Percentiles rank a stretch among this genome's conserved stretches.
Conservation (phyloP, 2,329 filamentous ascomycete species). For the Ophiostoma fasciatum region DNA sequence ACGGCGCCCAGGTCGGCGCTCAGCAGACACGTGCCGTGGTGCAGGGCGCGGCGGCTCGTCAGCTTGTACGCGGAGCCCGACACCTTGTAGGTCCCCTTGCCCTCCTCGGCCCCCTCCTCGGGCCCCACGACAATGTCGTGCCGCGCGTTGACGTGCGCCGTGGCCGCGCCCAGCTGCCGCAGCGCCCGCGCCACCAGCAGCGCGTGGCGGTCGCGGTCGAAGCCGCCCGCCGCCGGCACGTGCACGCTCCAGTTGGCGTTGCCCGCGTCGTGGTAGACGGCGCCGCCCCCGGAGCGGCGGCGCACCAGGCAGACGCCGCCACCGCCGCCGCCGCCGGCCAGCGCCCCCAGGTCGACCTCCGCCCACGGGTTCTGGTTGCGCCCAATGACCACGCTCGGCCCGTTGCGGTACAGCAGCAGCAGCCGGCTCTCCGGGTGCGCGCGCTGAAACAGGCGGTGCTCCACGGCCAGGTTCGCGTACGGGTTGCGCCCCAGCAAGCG, state of each 20-base stretch:
- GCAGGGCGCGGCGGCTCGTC: constrained; percentile 60
- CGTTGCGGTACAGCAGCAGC: constrained; percentile 78
- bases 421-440: constrained; percentile 58
- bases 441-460: constrained; percentile 73
- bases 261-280: constrained; percentile 85
- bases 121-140: constrained; percentile 79
- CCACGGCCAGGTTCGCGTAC: constrained; percentile 82
- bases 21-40: constrained; percentile 85
- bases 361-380: constrained; percentile 97
- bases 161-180: constrained; percentile 44
- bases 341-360: constrained; percentile 65
- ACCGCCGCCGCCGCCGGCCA: constrained; percentile 8
- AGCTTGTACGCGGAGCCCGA: constrained; percentile 94
- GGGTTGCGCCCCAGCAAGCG: constrained; percentile 56
- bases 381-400: constrained; percentile 77
- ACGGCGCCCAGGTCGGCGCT: constrained; percentile 59
- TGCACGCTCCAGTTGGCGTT: constrained; percentile 96
- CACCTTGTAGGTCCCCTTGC: constrained; percentile 73
- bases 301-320: constrained; percentile 44
- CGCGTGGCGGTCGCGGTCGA: constrained; percentile 66
- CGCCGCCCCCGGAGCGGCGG: constrained; percentile 73
- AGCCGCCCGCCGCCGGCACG: constrained; percentile 45
- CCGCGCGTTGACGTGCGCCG: constrained; percentile 66
- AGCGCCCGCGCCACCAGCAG: constrained; percentile 87
- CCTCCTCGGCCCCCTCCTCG: not conserved